Conservation (phyloP, 805 yeast genomes). For the Lachancea thermotolerans region DNA sequence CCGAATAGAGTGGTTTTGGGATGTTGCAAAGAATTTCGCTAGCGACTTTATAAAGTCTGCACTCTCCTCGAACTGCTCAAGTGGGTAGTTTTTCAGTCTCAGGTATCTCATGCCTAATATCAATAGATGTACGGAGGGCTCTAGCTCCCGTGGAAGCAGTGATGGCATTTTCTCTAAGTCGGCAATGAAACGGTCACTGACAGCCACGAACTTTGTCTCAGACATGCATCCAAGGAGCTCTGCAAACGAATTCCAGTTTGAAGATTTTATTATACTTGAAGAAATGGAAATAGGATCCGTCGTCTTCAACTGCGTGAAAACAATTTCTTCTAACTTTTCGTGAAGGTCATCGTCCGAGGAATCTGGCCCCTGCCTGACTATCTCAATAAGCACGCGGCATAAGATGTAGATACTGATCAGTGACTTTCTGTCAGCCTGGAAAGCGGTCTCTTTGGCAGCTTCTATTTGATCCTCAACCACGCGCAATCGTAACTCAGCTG, state of each 20-base stretch:
- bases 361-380: conserved; percentile 79
- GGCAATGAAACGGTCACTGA: conserved; percentile 88
- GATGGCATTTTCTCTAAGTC: conserved; percentile 80
- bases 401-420: conserved; percentile 80
- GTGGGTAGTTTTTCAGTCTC: conserved; percentile 71
- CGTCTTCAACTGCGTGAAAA: conserved; percentile 79
- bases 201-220: conserved; percentile 71
- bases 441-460: conserved; percentile 54
- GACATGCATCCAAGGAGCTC: conserved; percentile 88
- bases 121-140: conserved; percentile 61
- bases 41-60: conserved; percentile 85
- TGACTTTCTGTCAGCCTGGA: conserved; percentile 81
- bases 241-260: conserved; percentile 92
- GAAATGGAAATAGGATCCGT: conserved; percentile 73
- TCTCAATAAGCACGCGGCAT: conserved; percentile 87
- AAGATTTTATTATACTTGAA: conserved; percentile 68
- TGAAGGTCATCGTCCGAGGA: conserved; percentile 71
- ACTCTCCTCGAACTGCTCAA: conserved; percentile 85
- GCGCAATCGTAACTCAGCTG: conserved; percentile 56
- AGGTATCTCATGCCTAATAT: conserved; percentile 90
- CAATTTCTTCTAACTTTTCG: conserved; percentile 84
- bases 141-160: conserved; percentile 41
- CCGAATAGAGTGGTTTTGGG: conserved; percentile 59
- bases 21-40: conserved; percentile 68
- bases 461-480: conserved; percentile 34